Evolutionary conservation across 257 asterid species (phyloP), one percentile per base, ranked within the genome.

Genomic region (Solanum pimpinellifolium): DNA sequence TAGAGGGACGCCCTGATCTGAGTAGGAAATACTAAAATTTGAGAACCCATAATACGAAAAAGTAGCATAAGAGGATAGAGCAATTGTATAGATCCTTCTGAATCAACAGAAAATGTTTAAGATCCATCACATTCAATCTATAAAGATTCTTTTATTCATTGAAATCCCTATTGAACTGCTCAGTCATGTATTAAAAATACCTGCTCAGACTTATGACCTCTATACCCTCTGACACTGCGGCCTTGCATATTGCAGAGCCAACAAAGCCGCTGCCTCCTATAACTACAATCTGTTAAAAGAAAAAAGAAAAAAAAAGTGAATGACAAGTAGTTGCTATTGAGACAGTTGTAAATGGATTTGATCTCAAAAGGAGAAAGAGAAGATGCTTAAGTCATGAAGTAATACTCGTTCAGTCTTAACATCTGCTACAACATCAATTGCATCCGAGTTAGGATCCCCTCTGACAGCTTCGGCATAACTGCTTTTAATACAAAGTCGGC

Each of bases 231-330:
- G 98, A 92, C 47, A 96, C 93, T n/a, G 99, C 99, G 91, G 99
- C 99, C 93, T 94, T 97, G 92, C 99, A 97, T 86, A 96, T 93
- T 44, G 99, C 99, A 87, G 98, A 92, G 87, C 99, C 99, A 90
- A 97, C 99, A 88, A 97, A 97, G 83, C 99, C 99, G 66, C 94
- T 96, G 88, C 99, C 99, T 89, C 99, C 99, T 89, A 97, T 89
- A 56, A 97, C 98, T 41, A 96, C 99, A 90, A 97, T 91, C 99
- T 97, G 93, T 84, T 52, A 84, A 85, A 37, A 85, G 81, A 88
- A 89, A 83, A 52, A 52, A 49, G 2, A 31, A 62, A 56, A 75
- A 86, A 80, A 72, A 88, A 65, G 76, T 60, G 87, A 84, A 86
- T 74, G 44, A 72, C 68, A 52, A 21, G 13, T 68, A 80, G 46